Conservation (phyloP, 768 basidiomycete species). For the Neoboletus brunneissimus region DNA sequence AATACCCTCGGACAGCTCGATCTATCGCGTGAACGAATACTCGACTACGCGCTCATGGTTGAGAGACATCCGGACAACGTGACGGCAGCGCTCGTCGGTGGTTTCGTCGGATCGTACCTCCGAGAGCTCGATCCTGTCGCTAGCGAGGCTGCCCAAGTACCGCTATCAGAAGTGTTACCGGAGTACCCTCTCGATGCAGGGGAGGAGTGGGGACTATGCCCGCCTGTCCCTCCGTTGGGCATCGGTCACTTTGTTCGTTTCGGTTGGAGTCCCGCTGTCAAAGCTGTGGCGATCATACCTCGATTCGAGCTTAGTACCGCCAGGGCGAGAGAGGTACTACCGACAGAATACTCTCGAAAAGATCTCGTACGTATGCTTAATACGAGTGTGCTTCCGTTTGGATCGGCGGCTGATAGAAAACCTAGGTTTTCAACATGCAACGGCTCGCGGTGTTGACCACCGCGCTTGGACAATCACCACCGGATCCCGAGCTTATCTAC, state of each 20-base stretch:
- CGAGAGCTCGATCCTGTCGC: constrained; percentile 83
- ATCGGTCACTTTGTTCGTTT: constrained; percentile 96
- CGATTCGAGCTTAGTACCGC: constrained; percentile 96
- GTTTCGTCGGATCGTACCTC: constrained; percentile 95
- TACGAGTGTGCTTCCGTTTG: background rate
- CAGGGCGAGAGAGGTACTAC: constrained; percentile 88
- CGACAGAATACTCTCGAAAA: constrained; percentile 77
- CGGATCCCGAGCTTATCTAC: constrained; percentile 94
- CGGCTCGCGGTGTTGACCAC: constrained; percentile 94
- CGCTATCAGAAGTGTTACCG: constrained; percentile 92
- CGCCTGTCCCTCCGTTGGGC: constrained; percentile 82
- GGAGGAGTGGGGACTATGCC: constrained; percentile 85
- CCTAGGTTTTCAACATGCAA: constrained; percentile 95
- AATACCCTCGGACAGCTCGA: constrained; percentile 74
- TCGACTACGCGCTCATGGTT: constrained; percentile 98
- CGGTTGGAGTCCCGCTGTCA: constrained; percentile 79
- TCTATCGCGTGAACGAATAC: constrained; percentile 66
- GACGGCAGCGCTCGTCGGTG: constrained; percentile 93
- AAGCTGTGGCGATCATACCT: constrained; percentile 92
- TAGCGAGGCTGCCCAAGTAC: constrained; percentile 81
- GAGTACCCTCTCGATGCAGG: constrained; percentile 94
- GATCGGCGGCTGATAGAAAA: background rate
- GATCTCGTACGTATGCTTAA: constrained; percentile 61
- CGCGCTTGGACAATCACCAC: constrained; percentile 84
- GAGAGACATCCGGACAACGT: constrained; percentile 99